Percentiles rank a stretch among this genome's conserved stretches.
Evolutionary conservation across 2,329 filamentous ascomycete species (phyloP).

Genomic region (Cercospora janseana): DNA sequence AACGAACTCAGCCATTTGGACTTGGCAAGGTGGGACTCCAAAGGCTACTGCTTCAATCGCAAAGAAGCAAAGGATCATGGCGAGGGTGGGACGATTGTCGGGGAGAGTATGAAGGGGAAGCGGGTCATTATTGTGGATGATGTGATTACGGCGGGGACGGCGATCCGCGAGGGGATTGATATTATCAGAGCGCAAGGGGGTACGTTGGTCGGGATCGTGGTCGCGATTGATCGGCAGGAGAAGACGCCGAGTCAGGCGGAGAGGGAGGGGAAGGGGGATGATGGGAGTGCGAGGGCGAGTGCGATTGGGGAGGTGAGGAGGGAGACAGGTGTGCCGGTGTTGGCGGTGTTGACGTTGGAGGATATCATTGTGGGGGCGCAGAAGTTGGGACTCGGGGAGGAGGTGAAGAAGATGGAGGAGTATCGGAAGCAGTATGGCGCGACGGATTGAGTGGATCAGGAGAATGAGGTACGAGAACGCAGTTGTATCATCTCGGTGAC

Average conservation of each 20-base stretch:
- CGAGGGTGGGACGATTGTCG: conserved; percentile 90
- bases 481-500: too few relatives aligned
- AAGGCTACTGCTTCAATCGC: conserved; percentile 88
- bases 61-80: conserved; percentile 97
- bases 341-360: conserved; percentile 78
- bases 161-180: conserved; percentile 85
- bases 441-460: conserved; percentile 25
- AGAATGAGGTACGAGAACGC: too few relatives aligned
- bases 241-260: conserved; percentile 61
- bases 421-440: conserved; percentile 56
- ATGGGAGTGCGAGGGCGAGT: conserved; percentile 68
- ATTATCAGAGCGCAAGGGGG: conserved; percentile 87
- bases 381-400: conserved; percentile 46
- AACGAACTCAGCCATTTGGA: conserved; percentile 73
- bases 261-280: conserved; percentile 52
- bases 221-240: conserved; percentile 85
- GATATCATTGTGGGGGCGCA: conserved; percentile 62
- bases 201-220: conserved; percentile 78
- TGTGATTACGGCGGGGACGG: conserved; percentile 92
- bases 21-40: conserved; percentile 61
- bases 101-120: conserved; percentile 80
- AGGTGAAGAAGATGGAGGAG: conserved; percentile 62
- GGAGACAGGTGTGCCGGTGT: conserved; percentile 79
- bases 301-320: conserved; percentile 82
- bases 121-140: conserved; percentile 89